A percentile compares a stretch with the other conserved stretches of the same genome.
phyloP scores from a whole-genome alignment of 208 protist species.

The Leishmania guyanensis region DNA sequence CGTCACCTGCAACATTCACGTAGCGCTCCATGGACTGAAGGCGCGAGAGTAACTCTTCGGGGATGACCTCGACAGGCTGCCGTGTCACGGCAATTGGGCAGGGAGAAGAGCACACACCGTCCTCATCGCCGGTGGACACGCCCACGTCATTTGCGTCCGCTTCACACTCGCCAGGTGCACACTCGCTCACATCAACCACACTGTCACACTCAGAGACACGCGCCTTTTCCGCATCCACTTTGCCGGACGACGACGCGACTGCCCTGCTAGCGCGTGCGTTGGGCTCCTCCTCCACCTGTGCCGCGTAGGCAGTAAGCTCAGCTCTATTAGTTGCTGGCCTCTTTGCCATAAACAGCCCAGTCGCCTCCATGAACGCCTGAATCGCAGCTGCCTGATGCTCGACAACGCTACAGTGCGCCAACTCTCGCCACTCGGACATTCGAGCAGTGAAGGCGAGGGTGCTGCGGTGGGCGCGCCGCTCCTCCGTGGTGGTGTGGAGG shows the following conservation, averaged over 20 bases:
- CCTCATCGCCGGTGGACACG: background rate
- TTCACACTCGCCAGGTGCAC: background rate
- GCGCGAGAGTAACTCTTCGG: background rate
- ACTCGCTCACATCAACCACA: slow-evolving; percentile 10
- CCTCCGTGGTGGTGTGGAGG: background rate
- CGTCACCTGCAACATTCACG: background rate
- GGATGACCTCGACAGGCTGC: background rate
- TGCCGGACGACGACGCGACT: background rate
- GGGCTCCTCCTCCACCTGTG: background rate
- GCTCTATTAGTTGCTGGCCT: background rate
- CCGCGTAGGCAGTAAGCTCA: background rate
- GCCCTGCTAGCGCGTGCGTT: background rate
- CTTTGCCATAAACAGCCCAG: background rate
- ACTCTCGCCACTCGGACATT: slow-evolving; percentile 8
- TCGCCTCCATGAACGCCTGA: slow-evolving; percentile 6
- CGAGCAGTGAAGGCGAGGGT: background rate
- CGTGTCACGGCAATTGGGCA: background rate
- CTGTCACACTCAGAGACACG: background rate
- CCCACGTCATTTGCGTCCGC: background rate
- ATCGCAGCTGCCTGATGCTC: slow-evolving; percentile 5
- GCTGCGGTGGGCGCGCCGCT: slow-evolving; percentile 8
- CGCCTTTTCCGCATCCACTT: background rate
- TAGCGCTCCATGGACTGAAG: background rate
- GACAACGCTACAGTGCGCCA: background rate
- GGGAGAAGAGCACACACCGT: background rate